Evolutionary conservation across 2,329 filamentous ascomycete genomes (phyloP).

Genomic region (Colletotrichum euphorbiae): DNA sequence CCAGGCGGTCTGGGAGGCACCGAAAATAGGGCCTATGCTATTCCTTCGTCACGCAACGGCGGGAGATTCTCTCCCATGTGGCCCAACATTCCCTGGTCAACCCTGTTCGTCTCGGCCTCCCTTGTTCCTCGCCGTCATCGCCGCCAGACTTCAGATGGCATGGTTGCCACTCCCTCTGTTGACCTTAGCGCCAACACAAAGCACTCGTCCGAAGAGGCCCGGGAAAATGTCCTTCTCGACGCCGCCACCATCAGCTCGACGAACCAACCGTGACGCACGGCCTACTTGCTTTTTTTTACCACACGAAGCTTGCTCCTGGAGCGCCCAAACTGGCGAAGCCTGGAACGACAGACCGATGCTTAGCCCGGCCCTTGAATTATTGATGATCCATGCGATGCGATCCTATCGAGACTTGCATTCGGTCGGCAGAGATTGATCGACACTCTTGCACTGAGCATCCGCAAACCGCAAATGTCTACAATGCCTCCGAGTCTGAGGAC

Average conservation of each 20-base stretch:
- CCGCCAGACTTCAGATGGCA: conserved; percentile 33
- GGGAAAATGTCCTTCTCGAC: conserved; percentile 23
- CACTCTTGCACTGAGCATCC: background rate
- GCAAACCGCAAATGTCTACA: background rate
- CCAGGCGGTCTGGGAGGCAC: conserved; percentile 32
- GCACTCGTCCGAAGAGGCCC: conserved; percentile 14
- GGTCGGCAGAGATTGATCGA: conserved; percentile 18
- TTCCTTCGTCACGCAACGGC: conserved; percentile 31
- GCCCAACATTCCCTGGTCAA: conserved; percentile 32
- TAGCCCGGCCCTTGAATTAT: conserved; percentile 11
- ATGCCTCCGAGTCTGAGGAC: background rate
- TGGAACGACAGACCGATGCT: conserved; percentile 19
- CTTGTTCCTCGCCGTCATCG: conserved; percentile 1
- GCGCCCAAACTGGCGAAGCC: conserved; percentile 9
- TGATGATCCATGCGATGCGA: background rate
- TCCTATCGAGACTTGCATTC: background rate
- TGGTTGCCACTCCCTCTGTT: conserved; percentile 13
- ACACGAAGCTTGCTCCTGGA: conserved; percentile 19
- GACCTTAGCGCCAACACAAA: conserved; percentile 7
- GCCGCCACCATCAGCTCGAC: conserved; percentile 28
- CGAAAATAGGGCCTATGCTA: conserved; percentile 17
- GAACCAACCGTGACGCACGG: conserved; percentile 12
- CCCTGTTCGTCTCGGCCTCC: conserved; percentile 14
- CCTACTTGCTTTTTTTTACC: conserved; percentile 15
- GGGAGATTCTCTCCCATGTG: conserved; percentile 38